Conservation (phyloP, 2,329 filamentous ascomycete species). For the Dactylella cylindrospora region DNA sequence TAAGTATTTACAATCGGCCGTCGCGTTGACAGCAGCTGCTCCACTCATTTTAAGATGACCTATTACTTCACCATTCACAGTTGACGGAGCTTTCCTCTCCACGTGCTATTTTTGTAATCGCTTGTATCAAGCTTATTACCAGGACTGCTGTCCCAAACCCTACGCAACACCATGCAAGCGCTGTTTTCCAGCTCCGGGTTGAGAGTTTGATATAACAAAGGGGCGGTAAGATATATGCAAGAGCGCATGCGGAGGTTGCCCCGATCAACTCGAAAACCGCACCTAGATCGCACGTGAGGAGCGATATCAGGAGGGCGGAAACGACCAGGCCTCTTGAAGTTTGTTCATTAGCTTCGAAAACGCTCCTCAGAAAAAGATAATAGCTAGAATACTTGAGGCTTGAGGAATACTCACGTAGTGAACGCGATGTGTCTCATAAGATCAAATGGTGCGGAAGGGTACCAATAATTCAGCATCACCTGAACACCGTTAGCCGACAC, state of each 20-base stretch:
- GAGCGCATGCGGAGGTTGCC: conserved; percentile 86
- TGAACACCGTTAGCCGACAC: conserved; percentile 35
- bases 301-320: conserved; percentile 71
- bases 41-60: background rate
- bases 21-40: too few species aligned
- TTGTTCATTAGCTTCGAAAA: too few species aligned
- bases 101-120: conserved; percentile 64
- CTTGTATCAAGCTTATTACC: conserved; percentile 74
- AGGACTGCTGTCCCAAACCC: conserved; percentile 79
- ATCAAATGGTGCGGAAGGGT: conserved; percentile 72
- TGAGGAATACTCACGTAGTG: conserved; percentile 59
- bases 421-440: conserved; percentile 82
- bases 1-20: too few species aligned
- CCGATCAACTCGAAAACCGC: conserved; percentile 95
- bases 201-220: conserved; percentile 94
- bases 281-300: conserved; percentile 90
- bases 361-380: background rate
- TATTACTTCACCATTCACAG: conserved; percentile 35
- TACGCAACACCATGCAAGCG: conserved; percentile 70
- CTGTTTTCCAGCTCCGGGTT: conserved; percentile 71
- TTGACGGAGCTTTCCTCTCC: conserved; percentile 25
- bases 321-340: conserved; percentile 66
- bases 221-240: conserved; percentile 93
- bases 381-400: background rate
- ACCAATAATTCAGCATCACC: conserved; percentile 55